Base-by-base conservation (phyloP, 106 monocot genomes). In the Dendrobium catenatum region DNA sequence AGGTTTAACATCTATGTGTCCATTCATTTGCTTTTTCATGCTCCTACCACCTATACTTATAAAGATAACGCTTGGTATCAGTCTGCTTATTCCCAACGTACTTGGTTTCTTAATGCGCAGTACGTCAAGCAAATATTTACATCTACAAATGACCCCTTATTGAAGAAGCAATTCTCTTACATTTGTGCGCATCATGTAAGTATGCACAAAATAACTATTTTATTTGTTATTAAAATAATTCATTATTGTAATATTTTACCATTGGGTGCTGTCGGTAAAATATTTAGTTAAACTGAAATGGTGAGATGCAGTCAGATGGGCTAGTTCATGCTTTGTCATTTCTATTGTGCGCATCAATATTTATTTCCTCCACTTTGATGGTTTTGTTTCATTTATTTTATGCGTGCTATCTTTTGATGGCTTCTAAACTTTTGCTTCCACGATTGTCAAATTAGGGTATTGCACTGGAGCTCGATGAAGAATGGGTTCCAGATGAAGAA, bases 101-200 rank as follows among this genome's bases (percentile, higher is more conserved):
- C 16, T 78, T 0, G 7, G 42, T 41, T 58, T 77, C 51, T 24
- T 78, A 37, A 3, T 58, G 33, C 41, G 70, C 93, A 95, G 98
- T 91, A 93, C 85, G 93, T 99, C 68, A 99, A 91, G 78, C 95
- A 91, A 81, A 84, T 99, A 7, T 99, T 84, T 55, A 88, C 84
- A 73, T 86, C 88, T 41, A 92, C 92, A 42, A 83, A 88, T 40
- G 89, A 99, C 77, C 86, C 89, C 22, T 44, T 95, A 76, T 78
- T 91, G 93, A 95, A 91, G 88, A 95, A 99, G 82, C 98, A 99
- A 85, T 95, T 99, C 81, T 93, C 88, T 78, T 99, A 93, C 80
- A 95, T 93, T 41, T 79, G 95, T 77, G 98, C 95, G 42, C 98
- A 88, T 56, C 98, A 99, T 88, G 98, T 99, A 91, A 95, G 94